phyloP scores from a whole-genome alignment of 169 alveolate species.

The Miamiensis avidus region DNA sequence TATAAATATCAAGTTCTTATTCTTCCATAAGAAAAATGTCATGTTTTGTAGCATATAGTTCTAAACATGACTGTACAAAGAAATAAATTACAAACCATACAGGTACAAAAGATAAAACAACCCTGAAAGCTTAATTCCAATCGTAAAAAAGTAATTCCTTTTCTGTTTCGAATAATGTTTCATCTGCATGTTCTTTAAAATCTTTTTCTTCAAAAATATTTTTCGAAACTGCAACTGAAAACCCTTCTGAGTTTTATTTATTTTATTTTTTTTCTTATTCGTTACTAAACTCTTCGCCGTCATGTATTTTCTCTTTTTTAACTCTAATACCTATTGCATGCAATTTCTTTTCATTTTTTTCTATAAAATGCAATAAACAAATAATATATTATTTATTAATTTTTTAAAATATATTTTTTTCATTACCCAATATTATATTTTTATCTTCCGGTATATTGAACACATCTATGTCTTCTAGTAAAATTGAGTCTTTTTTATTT shows the following conservation, averaged over 20 bases:
- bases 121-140: neutral
- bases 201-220: constrained; percentile 29
- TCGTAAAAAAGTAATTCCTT: constrained; percentile 10
- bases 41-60: constrained; percentile 10
- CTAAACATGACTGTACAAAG: constrained; percentile 18
- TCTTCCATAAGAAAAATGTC: constrained; percentile 20
- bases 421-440: neutral
- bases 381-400: no score
- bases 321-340: constrained; percentile 34
- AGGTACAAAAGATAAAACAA: constrained; percentile 11
- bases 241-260: neutral
- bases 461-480: constrained; percentile 16
- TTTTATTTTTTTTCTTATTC: neutral
- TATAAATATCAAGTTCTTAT: neutral
- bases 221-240: neutral
- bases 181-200: constrained; percentile 31
- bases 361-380: neutral
- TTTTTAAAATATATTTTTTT: no score
- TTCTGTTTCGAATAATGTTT: constrained; percentile 23
- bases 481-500: constrained; percentile 15
- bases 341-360: constrained; percentile 27
- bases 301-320: neutral
- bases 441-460: constrained; percentile 38
- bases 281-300: neutral
- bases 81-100: constrained; percentile 1